Percentiles rank a stretch among this genome's conserved stretches.
These are phyloP conservation scores for Rhazya stricta DNA, from an alignment of 257 asterid species.

Conservation along the genomic window DNA sequence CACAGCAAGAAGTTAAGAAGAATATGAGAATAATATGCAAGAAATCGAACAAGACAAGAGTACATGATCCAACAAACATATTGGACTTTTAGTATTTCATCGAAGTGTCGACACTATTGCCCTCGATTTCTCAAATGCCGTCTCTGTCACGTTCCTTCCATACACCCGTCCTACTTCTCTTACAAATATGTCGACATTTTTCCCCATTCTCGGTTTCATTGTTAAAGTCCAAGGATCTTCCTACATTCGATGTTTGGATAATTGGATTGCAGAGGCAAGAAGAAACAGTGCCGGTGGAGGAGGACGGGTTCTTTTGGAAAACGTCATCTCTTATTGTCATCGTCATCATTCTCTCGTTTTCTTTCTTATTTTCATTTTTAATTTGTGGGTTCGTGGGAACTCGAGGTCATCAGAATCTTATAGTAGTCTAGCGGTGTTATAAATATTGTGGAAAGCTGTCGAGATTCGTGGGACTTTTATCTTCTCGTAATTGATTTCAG, in stretches of 20 bases:
- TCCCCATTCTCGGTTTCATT: background rate
- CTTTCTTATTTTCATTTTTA: background rate
- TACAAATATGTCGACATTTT: conserved; percentile 46
- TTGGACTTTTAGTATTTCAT: background rate
- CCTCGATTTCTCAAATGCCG: background rate
- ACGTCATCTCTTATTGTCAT: background rate
- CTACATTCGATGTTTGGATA: background rate
- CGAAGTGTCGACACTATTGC: conserved; percentile 51
- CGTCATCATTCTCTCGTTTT: background rate
- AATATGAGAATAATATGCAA: background rate
- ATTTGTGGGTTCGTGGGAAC: background rate
- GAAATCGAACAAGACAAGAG: background rate
- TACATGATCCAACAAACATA: background rate
- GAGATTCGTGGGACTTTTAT: conserved; percentile 22
- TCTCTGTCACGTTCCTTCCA: conserved; percentile 4
- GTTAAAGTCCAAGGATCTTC: background rate
- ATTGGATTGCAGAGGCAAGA: background rate
- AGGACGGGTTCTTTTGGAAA: background rate
- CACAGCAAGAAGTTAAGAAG: background rate
- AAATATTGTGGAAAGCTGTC: background rate
- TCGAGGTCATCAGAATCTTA: background rate
- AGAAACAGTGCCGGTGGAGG: background rate
- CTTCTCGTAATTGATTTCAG: background rate
- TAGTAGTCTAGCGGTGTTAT: background rate
- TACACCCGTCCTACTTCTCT: background rate